phyloP scores from a whole-genome alignment of 768 basidiomycete genomes.

The Royoungia palumana region DNA sequence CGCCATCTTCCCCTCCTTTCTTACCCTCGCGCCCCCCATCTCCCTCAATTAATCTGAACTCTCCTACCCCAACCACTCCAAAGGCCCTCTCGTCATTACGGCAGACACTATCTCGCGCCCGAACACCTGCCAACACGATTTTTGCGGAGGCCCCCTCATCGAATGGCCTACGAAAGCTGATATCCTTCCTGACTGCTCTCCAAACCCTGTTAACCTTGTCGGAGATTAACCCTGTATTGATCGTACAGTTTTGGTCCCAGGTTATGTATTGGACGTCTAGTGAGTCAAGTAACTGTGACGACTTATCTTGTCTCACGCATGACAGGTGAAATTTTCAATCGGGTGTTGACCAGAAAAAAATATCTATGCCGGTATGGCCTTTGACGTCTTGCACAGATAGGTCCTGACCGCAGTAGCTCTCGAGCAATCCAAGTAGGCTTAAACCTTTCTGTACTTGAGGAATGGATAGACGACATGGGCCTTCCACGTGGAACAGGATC shows the following conservation, averaged over 20 bases:
- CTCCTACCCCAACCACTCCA: conserved; percentile 44
- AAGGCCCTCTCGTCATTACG: conserved; percentile 64
- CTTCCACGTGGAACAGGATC: conserved; percentile 74
- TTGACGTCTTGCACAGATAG: background rate
- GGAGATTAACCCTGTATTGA: conserved; percentile 85
- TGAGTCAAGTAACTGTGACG: conserved; percentile 39
- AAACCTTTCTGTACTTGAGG: conserved; percentile 83
- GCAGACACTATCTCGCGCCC: conserved; percentile 57
- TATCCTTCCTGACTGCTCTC: conserved; percentile 78
- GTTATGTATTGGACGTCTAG: conserved; percentile 98
- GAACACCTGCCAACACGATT: conserved; percentile 48
- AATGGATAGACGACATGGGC: conserved; percentile 83
- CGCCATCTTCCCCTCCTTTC: conserved; percentile 50
- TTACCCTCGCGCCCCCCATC: conserved; percentile 47
- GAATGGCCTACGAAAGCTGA: conserved; percentile 54
- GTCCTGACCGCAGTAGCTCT: conserved; percentile 42
- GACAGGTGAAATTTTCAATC: conserved; percentile 80
- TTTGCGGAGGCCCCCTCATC: conserved; percentile 46
- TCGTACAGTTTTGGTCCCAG: conserved; percentile 92
- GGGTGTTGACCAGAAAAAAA: conserved; percentile 86
- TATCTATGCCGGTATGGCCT: conserved; percentile 77
- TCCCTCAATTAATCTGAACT: conserved; percentile 44
- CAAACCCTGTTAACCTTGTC: conserved; percentile 81
- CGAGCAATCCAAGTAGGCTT: conserved; percentile 86
- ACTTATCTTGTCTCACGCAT: conserved; percentile 8